phyloP scores from a whole-genome alignment of 441 rosid species.

The Arabidopsis hybrid region DNA sequence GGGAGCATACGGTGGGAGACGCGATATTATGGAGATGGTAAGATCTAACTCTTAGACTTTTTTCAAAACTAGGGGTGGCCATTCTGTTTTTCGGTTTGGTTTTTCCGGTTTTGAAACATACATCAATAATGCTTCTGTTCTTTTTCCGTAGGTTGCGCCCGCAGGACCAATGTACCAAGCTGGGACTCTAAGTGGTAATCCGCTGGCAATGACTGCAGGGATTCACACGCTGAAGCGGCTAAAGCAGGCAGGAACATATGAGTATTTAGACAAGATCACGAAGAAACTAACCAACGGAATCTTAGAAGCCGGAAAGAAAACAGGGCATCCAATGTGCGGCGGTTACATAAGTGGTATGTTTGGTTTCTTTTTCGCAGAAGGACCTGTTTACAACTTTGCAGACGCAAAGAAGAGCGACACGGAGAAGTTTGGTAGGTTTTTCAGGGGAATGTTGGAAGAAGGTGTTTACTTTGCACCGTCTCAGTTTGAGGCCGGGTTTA shows the following conservation, averaged over 20 bases:
- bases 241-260: conserved; percentile 77
- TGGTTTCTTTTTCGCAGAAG: conserved; percentile 92
- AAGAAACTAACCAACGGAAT: conserved; percentile 72
- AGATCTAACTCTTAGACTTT: background rate
- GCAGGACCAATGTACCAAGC: conserved; percentile 99
- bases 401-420: conserved; percentile 88
- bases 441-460: conserved; percentile 84
- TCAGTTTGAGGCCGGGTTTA: conserved; percentile 91
- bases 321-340: conserved; percentile 87
- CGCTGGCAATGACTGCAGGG: conserved; percentile 94
- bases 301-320: conserved; percentile 79
- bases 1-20: conserved; percentile 96
- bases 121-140: background rate
- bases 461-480: conserved; percentile 95
- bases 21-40: conserved; percentile 93
- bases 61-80: background rate
- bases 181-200: conserved; percentile 94
- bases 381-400: conserved; percentile 74
- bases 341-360: conserved; percentile 87
- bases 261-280: conserved; percentile 76
- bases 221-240: conserved; percentile 80
- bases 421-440: conserved; percentile 74
- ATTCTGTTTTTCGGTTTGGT: background rate
- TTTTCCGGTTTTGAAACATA: background rate
- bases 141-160: conserved; percentile 61